These are phyloP conservation scores for Cytospora paraplurivora DNA, from an alignment of 2,329 filamentous ascomycete genomes.

Conservation along the genomic window DNA sequence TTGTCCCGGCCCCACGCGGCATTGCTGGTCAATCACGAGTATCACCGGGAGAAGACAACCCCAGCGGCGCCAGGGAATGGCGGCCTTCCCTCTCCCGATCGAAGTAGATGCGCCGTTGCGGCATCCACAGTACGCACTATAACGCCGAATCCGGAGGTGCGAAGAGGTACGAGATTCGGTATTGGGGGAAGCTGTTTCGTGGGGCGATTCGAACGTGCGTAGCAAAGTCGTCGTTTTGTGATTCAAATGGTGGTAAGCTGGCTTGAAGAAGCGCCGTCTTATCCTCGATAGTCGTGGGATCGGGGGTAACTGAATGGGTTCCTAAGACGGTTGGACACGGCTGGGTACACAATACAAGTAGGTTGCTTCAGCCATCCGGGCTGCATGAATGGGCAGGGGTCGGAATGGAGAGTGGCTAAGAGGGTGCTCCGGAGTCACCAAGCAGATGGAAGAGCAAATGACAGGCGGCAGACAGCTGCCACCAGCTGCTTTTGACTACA, in stretches of 20 bases:
- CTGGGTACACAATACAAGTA: too few relatives aligned
- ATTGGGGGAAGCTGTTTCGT: background rate
- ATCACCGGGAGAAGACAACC: background rate
- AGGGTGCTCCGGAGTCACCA: background rate
- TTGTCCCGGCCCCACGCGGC: conserved; percentile 32
- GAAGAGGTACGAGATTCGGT: background rate
- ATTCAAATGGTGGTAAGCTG: too few relatives aligned
- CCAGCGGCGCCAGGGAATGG: background rate
- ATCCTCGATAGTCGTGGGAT: background rate
- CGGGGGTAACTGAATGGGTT: background rate
- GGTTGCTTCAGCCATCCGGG: background rate
- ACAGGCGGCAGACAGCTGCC: background rate
- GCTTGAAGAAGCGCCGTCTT: background rate
- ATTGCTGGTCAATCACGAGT: conserved; percentile 11
- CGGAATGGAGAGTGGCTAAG: background rate
- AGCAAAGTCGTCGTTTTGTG: background rate
- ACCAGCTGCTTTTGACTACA: conserved; percentile 1
- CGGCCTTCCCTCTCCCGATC: background rate
- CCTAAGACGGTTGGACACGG: background rate
- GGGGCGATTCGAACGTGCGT: background rate
- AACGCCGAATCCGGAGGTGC: background rate
- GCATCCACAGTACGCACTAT: background rate
- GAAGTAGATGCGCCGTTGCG: background rate
- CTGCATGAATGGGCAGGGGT: conserved; percentile 1
- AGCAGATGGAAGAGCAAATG: background rate